Percentiles rank a stretch among this genome's conserved stretches.
phyloP scores from a whole-genome alignment of 306 rosid genomes.

The Phaseolus lunatus region DNA sequence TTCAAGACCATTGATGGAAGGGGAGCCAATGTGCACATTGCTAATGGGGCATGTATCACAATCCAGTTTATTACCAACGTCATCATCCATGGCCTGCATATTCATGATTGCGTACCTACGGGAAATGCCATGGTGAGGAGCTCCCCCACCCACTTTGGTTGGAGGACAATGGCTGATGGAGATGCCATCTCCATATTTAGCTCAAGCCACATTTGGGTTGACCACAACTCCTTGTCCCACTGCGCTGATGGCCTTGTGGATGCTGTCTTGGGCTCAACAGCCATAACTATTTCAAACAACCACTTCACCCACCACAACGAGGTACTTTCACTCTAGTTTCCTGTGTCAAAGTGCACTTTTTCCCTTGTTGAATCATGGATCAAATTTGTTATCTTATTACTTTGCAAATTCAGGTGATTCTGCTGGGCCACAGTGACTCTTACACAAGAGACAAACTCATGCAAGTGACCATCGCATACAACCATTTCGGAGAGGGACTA shows the following conservation, averaged over 20 bases:
- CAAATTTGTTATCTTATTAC: constrained; percentile 20
- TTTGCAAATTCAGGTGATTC: constrained; percentile 77
- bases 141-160: constrained; percentile 85
- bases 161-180: constrained; percentile 99
- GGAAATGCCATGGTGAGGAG: constrained; percentile 99
- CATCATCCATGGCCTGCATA: constrained; percentile 86
- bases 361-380: constrained; percentile 10
- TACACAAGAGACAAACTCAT: constrained; percentile 89
- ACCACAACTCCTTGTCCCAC: constrained; percentile 89
- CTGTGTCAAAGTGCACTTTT: background rate
- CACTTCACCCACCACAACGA: constrained; percentile 98
- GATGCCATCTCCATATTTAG: constrained; percentile 93
- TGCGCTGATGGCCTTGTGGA: constrained; percentile 99
- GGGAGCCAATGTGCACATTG: constrained; percentile 91
- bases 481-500: constrained; percentile 98
- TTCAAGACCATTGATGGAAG: constrained; percentile 97
- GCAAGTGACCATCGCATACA: constrained; percentile 99
- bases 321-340: constrained; percentile 52
- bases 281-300: constrained; percentile 94
- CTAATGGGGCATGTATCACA: constrained; percentile 90
- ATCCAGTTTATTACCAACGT: constrained; percentile 87
- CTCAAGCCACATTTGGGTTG: constrained; percentile 95
- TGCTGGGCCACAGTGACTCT: constrained; percentile 95
- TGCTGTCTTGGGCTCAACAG: constrained; percentile 97
- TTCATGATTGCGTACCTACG: constrained; percentile 94